A percentile compares a stretch with the other conserved stretches of the same genome.
phyloP scores from a whole-genome alignment of 331 rosid species.

The Arachis monticola region DNA sequence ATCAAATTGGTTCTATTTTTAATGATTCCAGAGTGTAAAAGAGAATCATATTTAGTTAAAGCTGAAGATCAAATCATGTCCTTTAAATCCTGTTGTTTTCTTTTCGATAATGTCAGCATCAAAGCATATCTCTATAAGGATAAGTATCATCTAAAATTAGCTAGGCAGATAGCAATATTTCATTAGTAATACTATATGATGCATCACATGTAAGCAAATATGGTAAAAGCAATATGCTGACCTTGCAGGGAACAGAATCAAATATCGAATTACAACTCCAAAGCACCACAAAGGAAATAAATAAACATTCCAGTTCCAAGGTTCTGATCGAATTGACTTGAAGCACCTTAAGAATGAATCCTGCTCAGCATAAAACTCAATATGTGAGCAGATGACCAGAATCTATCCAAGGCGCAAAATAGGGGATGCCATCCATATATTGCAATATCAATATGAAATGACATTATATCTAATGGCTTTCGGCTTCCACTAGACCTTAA shows the following conservation, averaged over 20 bases:
- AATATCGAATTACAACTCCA: constrained; percentile 83
- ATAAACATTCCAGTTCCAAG: constrained; percentile 96
- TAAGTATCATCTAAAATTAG: constrained; percentile 2
- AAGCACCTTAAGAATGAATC: constrained; percentile 95
- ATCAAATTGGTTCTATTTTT: constrained; percentile 17
- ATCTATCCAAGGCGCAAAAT: constrained; percentile 8
- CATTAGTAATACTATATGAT: constrained; percentile 14
- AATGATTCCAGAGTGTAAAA: neutral
- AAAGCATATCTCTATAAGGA: neutral
- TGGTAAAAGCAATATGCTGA: constrained; percentile 43
- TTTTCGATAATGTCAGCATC: constrained; percentile 7
- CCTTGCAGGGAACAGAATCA: constrained; percentile 84
- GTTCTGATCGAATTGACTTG: constrained; percentile 96
- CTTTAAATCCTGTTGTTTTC: neutral
- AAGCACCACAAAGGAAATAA: constrained; percentile 94
- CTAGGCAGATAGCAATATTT: constrained; percentile 21
- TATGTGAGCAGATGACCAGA: constrained; percentile 27
- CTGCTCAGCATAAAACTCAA: constrained; percentile 49
- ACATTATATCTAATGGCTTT: neutral
- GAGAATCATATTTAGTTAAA: constrained; percentile 4
- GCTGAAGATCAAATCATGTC: constrained; percentile 8
- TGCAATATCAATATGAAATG: neutral
- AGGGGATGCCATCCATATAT: neutral
- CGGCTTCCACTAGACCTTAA: neutral
- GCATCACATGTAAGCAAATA: neutral